Conservation (phyloP, 495 filamentous ascomycete genomes). For the Aspergillus haitiensis region DNA sequence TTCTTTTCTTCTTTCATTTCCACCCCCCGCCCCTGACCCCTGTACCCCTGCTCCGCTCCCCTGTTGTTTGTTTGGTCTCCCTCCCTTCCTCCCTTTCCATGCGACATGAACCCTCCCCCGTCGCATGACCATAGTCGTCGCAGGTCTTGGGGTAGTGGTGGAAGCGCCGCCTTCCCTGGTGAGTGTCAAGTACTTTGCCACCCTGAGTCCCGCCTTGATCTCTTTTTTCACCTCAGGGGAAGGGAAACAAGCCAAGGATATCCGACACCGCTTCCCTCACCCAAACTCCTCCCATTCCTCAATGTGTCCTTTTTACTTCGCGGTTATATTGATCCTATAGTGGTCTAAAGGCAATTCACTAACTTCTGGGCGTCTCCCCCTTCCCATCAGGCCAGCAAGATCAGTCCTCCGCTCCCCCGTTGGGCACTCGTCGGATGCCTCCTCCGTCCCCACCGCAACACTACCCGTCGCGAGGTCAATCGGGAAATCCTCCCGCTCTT, state of each 20-base stretch:
- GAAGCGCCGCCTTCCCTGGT: slow-evolving; percentile 41
- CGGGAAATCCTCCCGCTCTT: slow-evolving; percentile 42
- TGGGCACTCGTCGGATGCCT: slow-evolving; percentile 57
- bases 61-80: slow-evolving; percentile 6
- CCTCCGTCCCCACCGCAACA: slow-evolving; percentile 61
- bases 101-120: slow-evolving; percentile 40
- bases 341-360: slow-evolving; percentile 14
- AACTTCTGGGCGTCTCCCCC: slow-evolving; percentile 12
- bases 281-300: not conserved
- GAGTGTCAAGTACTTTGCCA: slow-evolving; percentile 30
- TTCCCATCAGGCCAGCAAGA: slow-evolving; percentile 34
- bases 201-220: slow-evolving; percentile 1
- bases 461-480: slow-evolving; percentile 45
- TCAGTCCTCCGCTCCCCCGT: slow-evolving; percentile 46
- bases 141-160: slow-evolving; percentile 40
- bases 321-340: slow-evolving; percentile 5
- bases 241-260: slow-evolving; percentile 8
- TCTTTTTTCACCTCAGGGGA: slow-evolving; percentile 6
- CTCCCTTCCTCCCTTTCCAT: slow-evolving; percentile 20
- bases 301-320: not conserved
- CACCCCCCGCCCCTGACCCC: not conserved
- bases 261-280: not conserved
- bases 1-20: slow-evolving; percentile 3
- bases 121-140: slow-evolving; percentile 36
- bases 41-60: slow-evolving; percentile 4